Percentiles rank a stretch among this genome's conserved stretches.
Conservation (phyloP, 2,329 filamentous ascomycete species). For the Colletotrichum australisinense region DNA sequence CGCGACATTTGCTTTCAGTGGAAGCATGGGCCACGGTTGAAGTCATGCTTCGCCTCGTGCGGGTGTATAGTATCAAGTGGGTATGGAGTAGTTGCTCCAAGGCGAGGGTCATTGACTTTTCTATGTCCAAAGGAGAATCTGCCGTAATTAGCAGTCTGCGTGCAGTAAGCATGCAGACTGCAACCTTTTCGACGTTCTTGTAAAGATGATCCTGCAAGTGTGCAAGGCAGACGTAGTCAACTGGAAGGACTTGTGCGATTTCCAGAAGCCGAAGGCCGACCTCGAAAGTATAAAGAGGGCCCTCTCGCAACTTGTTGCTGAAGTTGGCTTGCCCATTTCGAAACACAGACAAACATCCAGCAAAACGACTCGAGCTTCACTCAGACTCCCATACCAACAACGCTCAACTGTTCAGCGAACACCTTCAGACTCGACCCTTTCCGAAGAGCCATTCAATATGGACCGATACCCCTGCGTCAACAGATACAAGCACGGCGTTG, state of each 20-base stretch:
- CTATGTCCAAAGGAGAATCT: background rate
- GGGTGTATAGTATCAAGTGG: slow-evolving; percentile 8
- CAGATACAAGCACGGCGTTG: slow-evolving; percentile 33
- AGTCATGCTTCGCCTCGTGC: slow-evolving; percentile 16
- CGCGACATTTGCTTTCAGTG: background rate
- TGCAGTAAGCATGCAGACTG: slow-evolving; percentile 26
- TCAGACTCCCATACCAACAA: background rate
- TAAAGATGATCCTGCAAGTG: slow-evolving; percentile 7
- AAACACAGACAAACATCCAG: slow-evolving; percentile 3
- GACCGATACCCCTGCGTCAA: slow-evolving; percentile 32
- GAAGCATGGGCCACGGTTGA: background rate
- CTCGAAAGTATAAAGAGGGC: slow-evolving; percentile 25
- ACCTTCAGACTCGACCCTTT: background rate
- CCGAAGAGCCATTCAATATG: slow-evolving; percentile 7
- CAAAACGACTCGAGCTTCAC: background rate
- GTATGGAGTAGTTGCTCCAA: background rate
- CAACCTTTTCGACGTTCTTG: slow-evolving; percentile 5
- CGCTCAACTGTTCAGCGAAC: background rate
- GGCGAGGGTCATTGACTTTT: background rate
- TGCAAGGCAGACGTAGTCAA: background rate
- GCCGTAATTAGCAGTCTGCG: slow-evolving; percentile 21
- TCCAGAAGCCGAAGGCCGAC: background rate
- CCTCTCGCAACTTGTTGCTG: background rate
- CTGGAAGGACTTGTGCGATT: slow-evolving; percentile 6
- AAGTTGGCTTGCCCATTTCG: background rate